Percentiles rank a stretch among this genome's conserved stretches.
Evolutionary conservation across 2,329 filamentous ascomycete genomes (phyloP).

Genomic region (Beauveria scarabaeidicola): DNA sequence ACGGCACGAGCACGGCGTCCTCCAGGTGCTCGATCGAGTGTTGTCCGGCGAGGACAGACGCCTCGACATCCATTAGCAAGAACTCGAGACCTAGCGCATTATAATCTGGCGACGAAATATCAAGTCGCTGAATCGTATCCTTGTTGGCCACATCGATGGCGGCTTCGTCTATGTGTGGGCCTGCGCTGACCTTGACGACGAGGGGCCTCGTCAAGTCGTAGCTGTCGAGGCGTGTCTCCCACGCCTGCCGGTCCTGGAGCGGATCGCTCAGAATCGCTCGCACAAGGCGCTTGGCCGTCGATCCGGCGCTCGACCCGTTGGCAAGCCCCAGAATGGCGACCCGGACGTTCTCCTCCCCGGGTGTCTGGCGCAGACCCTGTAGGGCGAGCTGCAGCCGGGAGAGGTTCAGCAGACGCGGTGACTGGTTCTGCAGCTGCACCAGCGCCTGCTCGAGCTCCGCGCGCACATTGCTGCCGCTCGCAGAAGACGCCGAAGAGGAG

Average conservation of each 20-base stretch:
- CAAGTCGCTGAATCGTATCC: conserved; percentile 46
- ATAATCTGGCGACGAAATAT: conserved; percentile 54
- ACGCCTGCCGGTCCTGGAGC: conserved; percentile 50
- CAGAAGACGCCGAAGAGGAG: conserved; percentile 17
- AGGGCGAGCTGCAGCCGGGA: conserved; percentile 64
- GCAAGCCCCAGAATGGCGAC: conserved; percentile 48
- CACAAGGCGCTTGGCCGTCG: conserved; percentile 55
- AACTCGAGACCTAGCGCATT: conserved; percentile 58
- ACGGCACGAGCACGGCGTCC: conserved; percentile 67
- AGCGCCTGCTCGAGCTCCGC: conserved; percentile 52
- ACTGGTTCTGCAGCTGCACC: conserved; percentile 50
- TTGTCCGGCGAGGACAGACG: conserved; percentile 25
- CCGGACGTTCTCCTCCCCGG: conserved; percentile 49
- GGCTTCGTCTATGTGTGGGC: conserved; percentile 21
- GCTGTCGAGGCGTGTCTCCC: conserved; percentile 55
- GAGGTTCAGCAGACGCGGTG: conserved; percentile 56
- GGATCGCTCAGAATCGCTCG: conserved; percentile 64
- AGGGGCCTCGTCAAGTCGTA: conserved; percentile 48
- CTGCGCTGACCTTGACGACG: conserved; percentile 46
- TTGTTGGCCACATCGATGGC: conserved; percentile 23
- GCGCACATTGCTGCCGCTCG: conserved; percentile 26
- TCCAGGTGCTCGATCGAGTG: conserved; percentile 37
- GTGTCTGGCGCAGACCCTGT: conserved; percentile 49
- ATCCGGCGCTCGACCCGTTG: conserved; percentile 28
- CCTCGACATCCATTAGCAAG: conserved; percentile 44